Percentiles rank a stretch among this genome's conserved stretches.
phyloP scores from a whole-genome alignment of 2,329 filamentous ascomycete genomes.

The Myriosclerotinia curreyana region DNA sequence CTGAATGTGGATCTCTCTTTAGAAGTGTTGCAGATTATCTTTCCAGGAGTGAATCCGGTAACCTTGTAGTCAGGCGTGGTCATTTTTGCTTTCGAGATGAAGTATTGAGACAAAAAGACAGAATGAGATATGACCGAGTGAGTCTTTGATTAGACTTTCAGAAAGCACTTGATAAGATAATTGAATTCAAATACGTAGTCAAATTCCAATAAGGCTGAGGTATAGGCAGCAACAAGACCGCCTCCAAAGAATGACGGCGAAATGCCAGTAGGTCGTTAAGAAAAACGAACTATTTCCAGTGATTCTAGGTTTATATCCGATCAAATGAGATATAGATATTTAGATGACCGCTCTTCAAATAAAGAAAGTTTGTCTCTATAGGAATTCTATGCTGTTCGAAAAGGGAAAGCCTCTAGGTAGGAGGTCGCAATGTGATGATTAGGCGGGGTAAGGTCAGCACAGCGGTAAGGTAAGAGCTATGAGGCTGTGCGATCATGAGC shows the following conservation, averaged over 20 bases:
- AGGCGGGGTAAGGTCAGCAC: slow-evolving; percentile 3
- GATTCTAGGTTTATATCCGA: neutral
- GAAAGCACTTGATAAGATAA: neutral
- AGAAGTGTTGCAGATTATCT: neutral
- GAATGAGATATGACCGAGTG: neutral
- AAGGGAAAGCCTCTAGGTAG: neutral
- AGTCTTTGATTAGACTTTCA: neutral
- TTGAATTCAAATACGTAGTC: neutral
- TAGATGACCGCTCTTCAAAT: neutral
- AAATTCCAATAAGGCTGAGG: neutral
- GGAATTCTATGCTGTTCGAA: neutral
- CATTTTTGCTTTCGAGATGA: neutral
- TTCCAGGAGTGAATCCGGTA: neutral
- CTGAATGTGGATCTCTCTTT: too few species aligned
- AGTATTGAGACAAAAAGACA: neutral
- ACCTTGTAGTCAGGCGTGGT: neutral
- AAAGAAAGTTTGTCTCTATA: neutral
- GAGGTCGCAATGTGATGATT: neutral
- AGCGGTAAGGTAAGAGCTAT: neutral
- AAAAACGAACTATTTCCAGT: neutral
- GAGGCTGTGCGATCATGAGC: neutral
- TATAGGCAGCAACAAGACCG: neutral
- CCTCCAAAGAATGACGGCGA: too few species aligned
- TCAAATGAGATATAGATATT: neutral
- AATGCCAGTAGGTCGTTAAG: neutral